Evolutionary conservation across 176 grass and related monocot species (phyloP).

Genomic region (bread wheat (Triticum aestivum)): IWGSC_CS_RefSeq_v2.1 NC_057806.1:599888933-599889432

Average conservation of each 20-base stretch:
- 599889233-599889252: constrained; percentile 33
- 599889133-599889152: constrained; percentile 50
- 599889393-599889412: background rate
- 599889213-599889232: constrained; percentile 42
- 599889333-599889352: constrained; percentile 53
- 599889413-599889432: background rate
- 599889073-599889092: constrained; percentile 50
- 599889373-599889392: background rate
- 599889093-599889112: constrained; percentile 87
- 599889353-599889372: background rate
- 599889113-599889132: constrained; percentile 50
- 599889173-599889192: constrained; percentile 77
- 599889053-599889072: constrained; percentile 33
- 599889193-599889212: constrained; percentile 32
- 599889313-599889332: constrained; percentile 36
- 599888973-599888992: constrained; percentile 68
- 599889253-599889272: constrained; percentile 31
- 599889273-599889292: background rate
- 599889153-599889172: constrained; percentile 66
- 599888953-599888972: constrained; percentile 85
- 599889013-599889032: constrained; percentile 12
- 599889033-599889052: constrained; percentile 48
- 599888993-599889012: constrained; percentile 47
- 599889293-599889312: constrained; percentile 18
- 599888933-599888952: constrained; percentile 86